Base-by-base conservation (phyloP, 371 early-diverging fungal species). In the Parasitella parasitica region DNA sequence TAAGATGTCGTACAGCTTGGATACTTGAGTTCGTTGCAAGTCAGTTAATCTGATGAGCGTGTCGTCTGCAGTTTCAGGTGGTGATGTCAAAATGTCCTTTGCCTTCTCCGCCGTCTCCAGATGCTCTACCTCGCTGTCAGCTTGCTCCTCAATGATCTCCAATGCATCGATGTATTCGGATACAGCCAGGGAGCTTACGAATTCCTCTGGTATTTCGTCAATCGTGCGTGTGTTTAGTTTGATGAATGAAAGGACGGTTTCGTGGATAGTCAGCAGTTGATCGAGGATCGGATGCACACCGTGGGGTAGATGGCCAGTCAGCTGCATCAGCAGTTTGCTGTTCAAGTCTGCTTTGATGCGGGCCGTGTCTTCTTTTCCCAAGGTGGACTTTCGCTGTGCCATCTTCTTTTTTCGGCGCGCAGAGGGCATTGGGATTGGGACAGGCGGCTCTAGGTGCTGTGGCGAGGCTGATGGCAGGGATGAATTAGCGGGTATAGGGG, bases 291-390 rank as follows among this genome's bases (percentile, higher is more conserved):
- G 73, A 53, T 81, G 73, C 0, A 81, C 78, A 3, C 81, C 81
- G 11, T 75, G 63, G 4, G 81, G 81, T 11, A 81, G 49, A 52
- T 78, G 77, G 3, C 81, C 81, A 7, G 81, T 78, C 12, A 81
- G 50, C 24, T 81, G 81, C 72, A 71, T 73, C 67, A 73, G 54
- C 46, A 81, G 35, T 11, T 74, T 74, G n/a, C 59, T 70, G 11
- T 72, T 78, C 24, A 81, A 39, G 52, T 76, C 77, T 4, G 70
- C 75, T 54, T 75, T 81, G 50, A 81, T 74, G 6, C 75, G 69
- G 6, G 68, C 75, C 53, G 78, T 78, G 16, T 81, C 81, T 43
- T 72, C 73, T 38, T 78, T 75, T 1, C 61, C 67, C 22, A 81
- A 39, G 1, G 78, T 75, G 1, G 81, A 78, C 43, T 69, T 56